These are phyloP conservation scores for Porodaedalea pini DNA, from an alignment of 1,284 basidiomycete species.

Conservation along the genomic window DNA sequence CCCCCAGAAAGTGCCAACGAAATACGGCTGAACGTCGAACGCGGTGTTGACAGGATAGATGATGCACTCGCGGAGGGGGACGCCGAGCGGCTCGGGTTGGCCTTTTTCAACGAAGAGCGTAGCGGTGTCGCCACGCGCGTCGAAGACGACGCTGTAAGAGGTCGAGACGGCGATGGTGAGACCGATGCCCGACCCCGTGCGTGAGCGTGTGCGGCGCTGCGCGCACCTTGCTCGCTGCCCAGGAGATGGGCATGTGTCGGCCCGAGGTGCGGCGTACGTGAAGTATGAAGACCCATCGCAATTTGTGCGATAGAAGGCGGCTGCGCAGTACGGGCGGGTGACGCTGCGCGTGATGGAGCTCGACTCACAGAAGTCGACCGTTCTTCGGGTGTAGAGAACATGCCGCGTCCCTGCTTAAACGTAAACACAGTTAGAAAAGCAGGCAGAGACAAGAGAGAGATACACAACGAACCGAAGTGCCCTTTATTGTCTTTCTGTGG, in stretches of 20 bases:
- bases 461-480: conserved; percentile 6
- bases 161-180: not conserved
- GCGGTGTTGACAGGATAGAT: not conserved
- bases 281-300: conserved; percentile 21
- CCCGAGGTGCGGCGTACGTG: conserved; percentile 20
- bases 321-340: not conserved
- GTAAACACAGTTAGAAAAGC: not conserved
- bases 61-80: conserved; percentile 13
- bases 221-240: conserved; percentile 2
- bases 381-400: conserved; percentile 21
- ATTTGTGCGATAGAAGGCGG: conserved; percentile 21
- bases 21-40: conserved; percentile 10
- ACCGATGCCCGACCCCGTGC: not conserved
- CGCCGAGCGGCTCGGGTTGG: conserved; percentile 10
- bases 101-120: conserved; percentile 19
- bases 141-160: conserved; percentile 5
- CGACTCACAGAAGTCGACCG: conserved; percentile 8
- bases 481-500: not conserved
- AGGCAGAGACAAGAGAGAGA: not conserved
- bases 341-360: not conserved
- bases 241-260: conserved; percentile 6
- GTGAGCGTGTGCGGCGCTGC: not conserved
- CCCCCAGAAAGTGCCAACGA: conserved; percentile 1
- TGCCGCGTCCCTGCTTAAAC: conserved; percentile 14
- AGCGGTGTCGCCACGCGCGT: conserved; percentile 16